phyloP scores from a whole-genome alignment of 192 early-diverging fungal genomes.

The Backusella macrospora region DNA sequence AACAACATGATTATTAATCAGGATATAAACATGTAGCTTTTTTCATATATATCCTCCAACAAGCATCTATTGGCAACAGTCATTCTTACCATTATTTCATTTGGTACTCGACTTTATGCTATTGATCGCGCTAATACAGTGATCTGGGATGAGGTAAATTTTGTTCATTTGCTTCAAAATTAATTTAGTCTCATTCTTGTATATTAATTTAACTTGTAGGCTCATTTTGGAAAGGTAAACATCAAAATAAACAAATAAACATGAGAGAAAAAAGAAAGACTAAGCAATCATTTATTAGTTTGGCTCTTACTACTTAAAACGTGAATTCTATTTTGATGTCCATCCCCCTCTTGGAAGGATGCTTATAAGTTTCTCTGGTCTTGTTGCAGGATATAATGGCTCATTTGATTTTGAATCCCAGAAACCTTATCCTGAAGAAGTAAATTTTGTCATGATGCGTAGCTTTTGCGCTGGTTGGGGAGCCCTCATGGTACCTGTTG shows the following conservation, averaged over 20 bases:
- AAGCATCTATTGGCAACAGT: slow-evolving; percentile 50
- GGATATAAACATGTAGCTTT: neutral
- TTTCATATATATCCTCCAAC: slow-evolving; percentile 24
- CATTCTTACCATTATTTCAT: slow-evolving; percentile 60
- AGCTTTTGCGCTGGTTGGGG: slow-evolving; percentile 89
- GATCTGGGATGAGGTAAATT: slow-evolving; percentile 65
- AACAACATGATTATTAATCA: neutral
- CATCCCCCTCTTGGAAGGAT: slow-evolving; percentile 99
- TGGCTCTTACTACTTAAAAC: slow-evolving; percentile 90
- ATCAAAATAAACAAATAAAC: neutral
- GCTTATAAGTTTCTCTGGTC: slow-evolving; percentile 84
- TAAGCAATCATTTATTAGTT: slow-evolving; percentile 60
- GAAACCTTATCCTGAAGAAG: slow-evolving; percentile 68
- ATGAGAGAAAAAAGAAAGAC: neutral
- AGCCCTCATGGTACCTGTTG: slow-evolving; percentile 82
- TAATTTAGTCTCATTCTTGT: neutral
- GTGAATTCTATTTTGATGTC: slow-evolving; percentile 96
- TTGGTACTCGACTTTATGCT: slow-evolving; percentile 66
- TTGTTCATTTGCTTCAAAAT: neutral
- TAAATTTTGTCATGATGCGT: slow-evolving; percentile 91
- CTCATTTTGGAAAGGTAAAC: slow-evolving; percentile 60
- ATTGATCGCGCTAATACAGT: slow-evolving; percentile 64
- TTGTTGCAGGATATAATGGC: slow-evolving; percentile 85
- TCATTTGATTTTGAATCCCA: slow-evolving; percentile 85
- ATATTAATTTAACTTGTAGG: slow-evolving; percentile 27